Evolutionary conservation across 305 asterid genomes (phyloP), one percentile per base, ranked within the genome.

Genomic region (Rubia tinctorum): DNA sequence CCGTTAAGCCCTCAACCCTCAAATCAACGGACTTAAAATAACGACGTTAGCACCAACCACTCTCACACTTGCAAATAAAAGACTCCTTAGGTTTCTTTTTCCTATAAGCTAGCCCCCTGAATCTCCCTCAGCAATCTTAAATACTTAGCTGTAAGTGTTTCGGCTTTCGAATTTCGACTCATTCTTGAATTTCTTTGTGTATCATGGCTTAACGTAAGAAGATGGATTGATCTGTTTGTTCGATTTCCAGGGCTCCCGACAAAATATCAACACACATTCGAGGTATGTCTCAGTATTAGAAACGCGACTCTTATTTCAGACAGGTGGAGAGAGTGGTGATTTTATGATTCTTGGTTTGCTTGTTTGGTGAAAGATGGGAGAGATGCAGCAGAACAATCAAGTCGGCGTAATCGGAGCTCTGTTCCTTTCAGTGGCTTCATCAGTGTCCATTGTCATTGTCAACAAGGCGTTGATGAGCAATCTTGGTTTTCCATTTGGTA

Each of bases 401-500:
- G 66, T 89, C 81, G 96, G 98, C 4, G 95, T 93, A 4, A 78
- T 93, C 5, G 93, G 98, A 18, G 98, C 98, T 58, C 66, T 93
- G 64, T 87, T 90, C 73, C 93, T 93, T 11, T 91, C 97, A 0
- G 98, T 93, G 77, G 98, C 98, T 60, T 93, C 98, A 23, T 93
- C 98, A 1, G 98, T 93, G 5, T 93, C 98, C 68, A 93, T 93
- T 74, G 98, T 93, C 73, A 89, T 93, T 77, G 92, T 96, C 87
- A 93, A 93, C 87, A 93, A 93, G 76, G 98, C 98, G 70, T 77
- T 93, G 82, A 93, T 93, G 98, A 91, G 91, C 73, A 91, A 93
- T 86, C 98, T 93, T 79, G 98, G 96, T 25, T 93, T 93, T 77
- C 90, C 85, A 39, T 93, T 93, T 77, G 98, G 97, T 93, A 86